Evolutionary conservation across 2,329 filamentous ascomycete genomes (phyloP), one percentile per base, ranked within the genome.

Genomic region (Phaeosphaeriaceae sp.): DNA sequence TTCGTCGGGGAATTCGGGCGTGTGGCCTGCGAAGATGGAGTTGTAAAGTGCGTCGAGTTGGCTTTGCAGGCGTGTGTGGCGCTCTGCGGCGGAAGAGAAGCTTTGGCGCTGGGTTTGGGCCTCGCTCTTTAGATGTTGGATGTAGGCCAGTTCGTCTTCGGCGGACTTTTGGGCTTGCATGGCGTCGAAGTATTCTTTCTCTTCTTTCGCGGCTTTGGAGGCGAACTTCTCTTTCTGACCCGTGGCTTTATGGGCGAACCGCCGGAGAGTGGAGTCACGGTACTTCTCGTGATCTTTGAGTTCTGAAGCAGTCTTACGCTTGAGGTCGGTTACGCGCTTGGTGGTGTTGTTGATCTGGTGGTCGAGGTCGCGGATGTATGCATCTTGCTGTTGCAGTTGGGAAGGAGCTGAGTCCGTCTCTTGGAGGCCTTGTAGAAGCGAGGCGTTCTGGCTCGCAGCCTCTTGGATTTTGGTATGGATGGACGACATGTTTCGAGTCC

Each of bases 231-330:
- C 64, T 43, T 70, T 72, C 10, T 64, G 64, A 3, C 73, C 74
- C 7, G 61, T 64, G 3, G 73, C 72, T 54, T 71, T 75, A 56
- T 77, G 72, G 1, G 73, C 70, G 48, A 76, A 68, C 43, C 72
- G 71, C 3, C 69, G 66, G 51, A 76, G 67, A 1, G 62, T 70
- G 0, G 71, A 74, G 54, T 76, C 72, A 17, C 70, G 72, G 55
- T 77, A 77, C 52, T 76, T 76, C 44, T 73, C 73, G 58, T 76
- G 71, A 28, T 75, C 73, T 49, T 70, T 65, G 2, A 73, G 60
- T 44, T 76, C 71, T 1, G 54, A 24, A 1, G 55, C 55, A 1
- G 72, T 72, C 26, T 64, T 67, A 10, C 53, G 52, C 26, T 68
- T 67, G 0, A 72, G 56, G 7, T 60, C 59, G 9, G 61, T 49